phyloP scores from a whole-genome alignment of 805 yeast species.

The Saturnispora mendoncae region DNA sequence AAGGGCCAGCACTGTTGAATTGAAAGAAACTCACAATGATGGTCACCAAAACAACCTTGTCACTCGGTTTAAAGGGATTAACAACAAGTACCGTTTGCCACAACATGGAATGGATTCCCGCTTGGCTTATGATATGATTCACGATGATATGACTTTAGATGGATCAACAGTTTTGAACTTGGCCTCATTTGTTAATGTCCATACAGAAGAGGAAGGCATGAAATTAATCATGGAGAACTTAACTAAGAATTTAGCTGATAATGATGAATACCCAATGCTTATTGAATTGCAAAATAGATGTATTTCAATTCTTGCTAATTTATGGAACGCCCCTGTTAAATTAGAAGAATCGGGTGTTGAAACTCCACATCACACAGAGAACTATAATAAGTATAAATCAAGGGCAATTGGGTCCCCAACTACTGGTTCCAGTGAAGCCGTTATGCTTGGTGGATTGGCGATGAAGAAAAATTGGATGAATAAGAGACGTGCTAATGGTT shows the following conservation, averaged over 20 bases:
- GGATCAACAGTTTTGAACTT: conserved; percentile 78
- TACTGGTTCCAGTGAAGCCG: conserved; percentile 90
- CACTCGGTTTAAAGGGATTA: conserved; percentile 28
- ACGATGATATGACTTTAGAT: conserved; percentile 69
- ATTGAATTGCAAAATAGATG: conserved; percentile 75
- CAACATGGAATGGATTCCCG: conserved; percentile 42
- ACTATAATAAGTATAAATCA: conserved; percentile 12
- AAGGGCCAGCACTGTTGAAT: not conserved
- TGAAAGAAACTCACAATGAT: conserved; percentile 3
- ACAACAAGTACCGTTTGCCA: conserved; percentile 54
- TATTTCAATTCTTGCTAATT: conserved; percentile 63
- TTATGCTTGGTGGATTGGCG: conserved; percentile 89
- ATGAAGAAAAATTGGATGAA: conserved; percentile 87
- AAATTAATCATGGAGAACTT: conserved; percentile 59
- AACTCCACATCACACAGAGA: conserved; percentile 10
- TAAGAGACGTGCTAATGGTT: conserved; percentile 49
- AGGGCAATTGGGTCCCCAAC: conserved; percentile 79
- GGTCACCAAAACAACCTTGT: conserved; percentile 14
- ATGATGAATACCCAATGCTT: conserved; percentile 86
- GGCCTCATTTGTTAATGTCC: conserved; percentile 86
- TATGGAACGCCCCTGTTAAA: conserved; percentile 65
- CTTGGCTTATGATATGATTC: conserved; percentile 53
- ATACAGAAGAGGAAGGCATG: conserved; percentile 42
- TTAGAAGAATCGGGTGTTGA: conserved; percentile 16
- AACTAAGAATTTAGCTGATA: conserved; percentile 84